These are phyloP conservation scores for Ophiostoma ulmi DNA, from an alignment of 2,329 filamentous ascomycete species.

Conservation along the genomic window DNA sequence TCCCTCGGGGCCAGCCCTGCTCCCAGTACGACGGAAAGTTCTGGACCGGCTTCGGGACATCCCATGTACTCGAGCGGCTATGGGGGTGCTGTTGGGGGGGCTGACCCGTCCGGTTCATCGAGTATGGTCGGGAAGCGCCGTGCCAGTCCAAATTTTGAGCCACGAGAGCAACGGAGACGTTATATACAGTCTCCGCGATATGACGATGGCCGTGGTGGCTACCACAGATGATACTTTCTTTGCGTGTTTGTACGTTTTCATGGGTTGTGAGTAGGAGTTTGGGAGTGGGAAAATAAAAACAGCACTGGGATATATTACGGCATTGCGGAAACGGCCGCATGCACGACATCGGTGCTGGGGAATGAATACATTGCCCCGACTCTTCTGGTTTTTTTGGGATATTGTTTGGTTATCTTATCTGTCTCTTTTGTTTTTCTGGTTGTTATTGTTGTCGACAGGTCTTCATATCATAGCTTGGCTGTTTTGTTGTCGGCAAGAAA, in stretches of 20 bases:
- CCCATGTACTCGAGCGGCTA: constrained; percentile 8
- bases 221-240: constrained; percentile 17
- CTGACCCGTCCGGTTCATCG: background rate
- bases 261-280: background rate
- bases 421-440: background rate
- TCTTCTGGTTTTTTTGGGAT: background rate
- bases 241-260: constrained; percentile 5
- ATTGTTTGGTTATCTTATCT: background rate
- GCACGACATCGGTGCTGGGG: background rate
- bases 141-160: constrained; percentile 46
- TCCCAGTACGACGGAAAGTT: constrained; percentile 40
- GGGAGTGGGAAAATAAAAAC: background rate
- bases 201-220: constrained; percentile 26
- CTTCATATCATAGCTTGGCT: background rate
- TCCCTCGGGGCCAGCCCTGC: constrained; percentile 40
- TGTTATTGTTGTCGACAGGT: background rate
- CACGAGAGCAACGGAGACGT: constrained; percentile 44
- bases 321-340: background rate
- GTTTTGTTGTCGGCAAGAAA: background rate
- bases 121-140: constrained; percentile 45
- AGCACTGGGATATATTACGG: background rate
- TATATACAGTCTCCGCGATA: constrained; percentile 34
- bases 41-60: background rate
- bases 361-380: background rate
- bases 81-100: background rate